Base-by-base conservation (phyloP, 306 rosid species). In the Abrus pulchellus region DNA sequence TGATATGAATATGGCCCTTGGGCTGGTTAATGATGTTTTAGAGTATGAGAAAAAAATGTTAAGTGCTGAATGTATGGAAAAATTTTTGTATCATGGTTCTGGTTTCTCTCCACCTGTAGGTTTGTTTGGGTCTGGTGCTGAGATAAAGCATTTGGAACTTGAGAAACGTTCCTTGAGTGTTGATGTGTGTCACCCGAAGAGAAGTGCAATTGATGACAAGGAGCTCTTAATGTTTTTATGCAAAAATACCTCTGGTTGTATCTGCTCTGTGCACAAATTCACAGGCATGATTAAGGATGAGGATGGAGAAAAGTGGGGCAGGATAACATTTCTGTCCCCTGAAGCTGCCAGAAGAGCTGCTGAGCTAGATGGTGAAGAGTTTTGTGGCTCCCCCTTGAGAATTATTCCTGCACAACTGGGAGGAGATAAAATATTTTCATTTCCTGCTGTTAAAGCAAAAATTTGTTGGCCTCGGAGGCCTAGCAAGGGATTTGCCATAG, bases 101-200 rank as follows among this genome's bases (percentile, higher is more conserved):
- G 91, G 89, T 61, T 66, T 81, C 75, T 75, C 86, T 27, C 83
- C 98, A 59, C 79, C 98, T 29, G 72, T 90, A 30, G 98, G 98
- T 29, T 79, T 95, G 85, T 90, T 95, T 84, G 99, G 99, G 73
- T 87, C 94, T 55, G 99, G 99, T 82, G 99, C 90, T 61, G 89
- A 85, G 88, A 92, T 95, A 87, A 93, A 87, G 90, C 96, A 93
- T 88, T 80, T 95, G 86, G 98, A 95, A 83, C 92, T 92, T 87
- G 90, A 85, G 62, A 93, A 92, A 77, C 89, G 90, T 74, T 91
- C 76, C 80, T 86, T 92, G 89, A 88, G 92, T 75, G 89, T 95
- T 80, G 94, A 95, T 68, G 84, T 93, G 57, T 77, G 36, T 79
- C 88, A 81, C 85, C 79, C 94, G 47, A 86, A 92, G 77, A 64